Percentiles rank a stretch among this genome's conserved stretches.
phyloP scores from a whole-genome alignment of 352 stramenopile genomes.

The Phytophthora sp. region DNA sequence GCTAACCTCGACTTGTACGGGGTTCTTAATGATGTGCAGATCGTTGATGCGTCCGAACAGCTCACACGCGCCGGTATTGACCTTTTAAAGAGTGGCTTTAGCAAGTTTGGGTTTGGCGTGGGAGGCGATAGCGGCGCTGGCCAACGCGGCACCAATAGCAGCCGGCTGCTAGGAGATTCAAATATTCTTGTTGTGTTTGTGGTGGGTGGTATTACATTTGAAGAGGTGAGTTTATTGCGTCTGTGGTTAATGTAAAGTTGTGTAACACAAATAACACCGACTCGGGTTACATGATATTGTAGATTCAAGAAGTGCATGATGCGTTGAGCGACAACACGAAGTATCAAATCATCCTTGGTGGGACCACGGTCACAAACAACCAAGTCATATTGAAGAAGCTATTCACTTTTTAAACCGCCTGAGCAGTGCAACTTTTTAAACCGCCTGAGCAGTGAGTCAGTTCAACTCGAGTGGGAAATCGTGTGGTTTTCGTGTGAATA shows the following conservation, averaged over 20 bases:
- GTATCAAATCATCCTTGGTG: constrained; percentile 73
- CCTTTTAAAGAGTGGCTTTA: constrained; percentile 84
- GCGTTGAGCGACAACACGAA: constrained; percentile 52
- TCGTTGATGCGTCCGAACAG: constrained; percentile 81
- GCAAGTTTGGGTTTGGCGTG: constrained; percentile 73
- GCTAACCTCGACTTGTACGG: too few relatives aligned
- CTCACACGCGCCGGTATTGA: constrained; percentile 79
- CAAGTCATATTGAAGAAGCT: constrained; percentile 68
- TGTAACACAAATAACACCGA: background rate
- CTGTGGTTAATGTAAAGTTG: background rate
- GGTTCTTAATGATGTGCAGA: too few relatives aligned
- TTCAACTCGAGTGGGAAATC: background rate
- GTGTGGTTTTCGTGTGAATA: constrained; percentile 16
- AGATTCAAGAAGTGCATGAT: constrained; percentile 75
- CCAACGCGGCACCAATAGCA: constrained; percentile 25
- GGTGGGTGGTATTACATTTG: constrained; percentile 77
- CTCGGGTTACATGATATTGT: constrained; percentile 1
- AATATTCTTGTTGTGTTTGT: constrained; percentile 73
- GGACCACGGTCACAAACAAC: constrained; percentile 78
- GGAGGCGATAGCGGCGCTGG: constrained; percentile 23
- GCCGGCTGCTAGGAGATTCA: constrained; percentile 45
- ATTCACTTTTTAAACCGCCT: constrained; percentile 37
- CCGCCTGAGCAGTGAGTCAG: background rate
- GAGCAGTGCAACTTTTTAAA: background rate
- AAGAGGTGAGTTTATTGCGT: constrained; percentile 50